Conservation (phyloP, 1,139 yeast species). For the Protomyces inundatus region DNA sequence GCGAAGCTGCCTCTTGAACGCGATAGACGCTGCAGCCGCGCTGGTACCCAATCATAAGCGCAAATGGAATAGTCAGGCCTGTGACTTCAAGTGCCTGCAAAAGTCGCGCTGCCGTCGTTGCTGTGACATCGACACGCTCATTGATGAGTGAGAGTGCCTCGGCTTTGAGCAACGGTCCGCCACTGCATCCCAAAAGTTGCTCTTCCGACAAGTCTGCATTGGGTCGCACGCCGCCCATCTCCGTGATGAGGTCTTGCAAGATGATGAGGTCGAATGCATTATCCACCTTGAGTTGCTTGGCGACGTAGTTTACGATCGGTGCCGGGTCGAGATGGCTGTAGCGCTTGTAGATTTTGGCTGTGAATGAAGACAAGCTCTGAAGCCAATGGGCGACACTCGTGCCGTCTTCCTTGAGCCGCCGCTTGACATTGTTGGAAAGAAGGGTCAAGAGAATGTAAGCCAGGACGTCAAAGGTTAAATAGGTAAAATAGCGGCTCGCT, state of each 20-base stretch:
- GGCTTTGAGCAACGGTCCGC: conserved; percentile 56
- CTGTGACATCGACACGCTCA: conserved; percentile 43
- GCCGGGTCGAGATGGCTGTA: conserved; percentile 40
- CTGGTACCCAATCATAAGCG: conserved; percentile 57
- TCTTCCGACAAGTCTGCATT: conserved; percentile 57
- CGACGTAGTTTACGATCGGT: conserved; percentile 51
- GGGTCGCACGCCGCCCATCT: conserved; percentile 80
- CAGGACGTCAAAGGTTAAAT: conserved; percentile 79
- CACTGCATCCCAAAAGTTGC: conserved; percentile 64
- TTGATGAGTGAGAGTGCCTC: conserved; percentile 59
- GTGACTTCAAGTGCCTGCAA: conserved; percentile 47
- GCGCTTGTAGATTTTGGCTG: conserved; percentile 40
- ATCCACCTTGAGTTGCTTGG: conserved; percentile 60
- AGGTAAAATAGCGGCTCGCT: conserved; percentile 71
- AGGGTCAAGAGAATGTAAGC: conserved; percentile 69
- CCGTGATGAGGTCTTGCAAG: conserved; percentile 59
- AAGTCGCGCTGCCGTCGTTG: conserved; percentile 51
- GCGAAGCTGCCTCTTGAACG: conserved; percentile 38
- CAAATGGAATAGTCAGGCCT: conserved; percentile 55
- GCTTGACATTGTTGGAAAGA: conserved; percentile 35
- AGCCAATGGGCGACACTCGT: conserved; percentile 80
- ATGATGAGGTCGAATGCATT: conserved; percentile 64
- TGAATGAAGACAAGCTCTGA: conserved; percentile 45
- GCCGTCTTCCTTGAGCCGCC: conserved; percentile 68
- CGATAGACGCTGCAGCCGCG: conserved; percentile 44